Evolutionary conservation across 164 flowering plant species (phyloP), one percentile per base, ranked within the genome.

Genomic region (Cinnamomum chago): DNA sequence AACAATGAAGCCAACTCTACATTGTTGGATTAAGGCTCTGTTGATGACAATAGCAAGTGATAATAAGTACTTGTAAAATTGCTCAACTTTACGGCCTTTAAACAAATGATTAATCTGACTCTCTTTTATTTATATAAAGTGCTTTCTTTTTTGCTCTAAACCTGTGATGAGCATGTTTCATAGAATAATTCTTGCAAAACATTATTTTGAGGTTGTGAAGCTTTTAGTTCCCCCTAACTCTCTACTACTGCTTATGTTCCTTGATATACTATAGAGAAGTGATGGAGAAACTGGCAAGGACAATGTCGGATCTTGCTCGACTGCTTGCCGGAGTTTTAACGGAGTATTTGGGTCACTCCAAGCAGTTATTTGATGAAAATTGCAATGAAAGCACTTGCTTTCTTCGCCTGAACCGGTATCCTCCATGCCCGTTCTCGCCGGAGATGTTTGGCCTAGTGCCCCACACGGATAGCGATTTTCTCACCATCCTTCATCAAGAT

Each of bases 401-500:
- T 75, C 90, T 90, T 70, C 85, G 97, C 15, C 76, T 92, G 81
- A 92, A 90, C 75, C 87, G 77, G 67, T 92, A 90, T 75, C 97
- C 94, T 0, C 67, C 79, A 14, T 90, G 97, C 76, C 82, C 88
- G 24, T 13, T 85, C 15, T 79, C 89, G 0, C 69, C 78, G 1
- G 89, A 88, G 13, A 77, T 86, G 25, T 80, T 72, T 14, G 97
- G 97, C 14, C 68, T 92, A 65, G 87, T 90, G 70, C 93, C 97
- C 14, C 97, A 92, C 81, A 92, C 94, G 1, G 97, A 92, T 75
- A 89, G 94, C 27, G 94, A 87, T 74, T 90, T 92, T 70, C 90
- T 92, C 4, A 92, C 94, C 35, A 81, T 92, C 9, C 88, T 92
- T 18, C 83, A 74, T 66, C 97, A 90, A 82, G 97, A 92, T 79